phyloP scores from a whole-genome alignment of 768 basidiomycete genomes.

The Rhizopogon roseolus region DNA sequence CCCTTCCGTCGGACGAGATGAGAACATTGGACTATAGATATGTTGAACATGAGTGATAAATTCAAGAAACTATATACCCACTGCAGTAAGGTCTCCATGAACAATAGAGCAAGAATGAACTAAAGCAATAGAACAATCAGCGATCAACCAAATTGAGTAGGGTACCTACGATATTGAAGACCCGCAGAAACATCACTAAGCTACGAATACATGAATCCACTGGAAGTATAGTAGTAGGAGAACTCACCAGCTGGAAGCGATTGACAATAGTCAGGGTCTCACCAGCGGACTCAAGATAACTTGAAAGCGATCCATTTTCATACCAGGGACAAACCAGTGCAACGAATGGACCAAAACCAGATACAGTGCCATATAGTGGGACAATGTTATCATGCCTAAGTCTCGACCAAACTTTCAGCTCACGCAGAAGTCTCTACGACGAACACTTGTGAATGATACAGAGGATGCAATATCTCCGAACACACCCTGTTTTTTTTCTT shows the following conservation, averaged over 20 bases:
- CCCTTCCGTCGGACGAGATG: constrained; percentile 27
- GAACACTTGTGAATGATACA: background rate
- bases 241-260: constrained; percentile 13
- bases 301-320: constrained; percentile 16
- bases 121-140: background rate
- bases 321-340: constrained; percentile 25
- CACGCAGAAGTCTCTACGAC: constrained; percentile 16
- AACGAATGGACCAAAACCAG: constrained; percentile 20
- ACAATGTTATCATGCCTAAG: constrained; percentile 20
- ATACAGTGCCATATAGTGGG: constrained; percentile 14
- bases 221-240: background rate
- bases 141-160: background rate
- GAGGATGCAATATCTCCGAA: background rate
- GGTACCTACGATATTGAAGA: constrained; percentile 18
- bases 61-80: background rate
- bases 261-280: constrained; percentile 3
- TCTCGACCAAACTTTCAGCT: constrained; percentile 20
- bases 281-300: constrained; percentile 12
- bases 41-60: background rate
- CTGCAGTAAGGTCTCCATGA: constrained; percentile 16
- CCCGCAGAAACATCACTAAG: constrained; percentile 22
- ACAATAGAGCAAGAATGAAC: constrained; percentile 15
- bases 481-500: constrained; percentile 8
- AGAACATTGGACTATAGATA: constrained; percentile 36
- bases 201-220: constrained; percentile 5